Evolutionary conservation across 2,329 filamentous ascomycete species (phyloP), one percentile per base, ranked within the genome.

Genomic region (Aspergillus sp.): DNA sequence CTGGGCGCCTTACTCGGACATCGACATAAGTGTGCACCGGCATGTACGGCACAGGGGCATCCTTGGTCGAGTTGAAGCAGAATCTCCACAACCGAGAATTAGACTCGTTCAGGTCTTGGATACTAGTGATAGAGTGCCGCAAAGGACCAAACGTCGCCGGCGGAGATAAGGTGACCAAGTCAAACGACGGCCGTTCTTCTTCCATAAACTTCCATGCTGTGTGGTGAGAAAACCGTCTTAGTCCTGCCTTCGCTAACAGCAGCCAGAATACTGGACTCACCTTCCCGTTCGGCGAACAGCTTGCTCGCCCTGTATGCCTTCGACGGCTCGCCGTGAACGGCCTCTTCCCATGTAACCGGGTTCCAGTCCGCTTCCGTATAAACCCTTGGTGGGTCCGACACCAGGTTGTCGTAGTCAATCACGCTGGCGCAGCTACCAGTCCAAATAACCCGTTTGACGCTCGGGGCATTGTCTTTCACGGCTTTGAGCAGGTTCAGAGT

Each of bases 391-490:
- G 50, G 45, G 41, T 51, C 52, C 16, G 49, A 49, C 16, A 48
- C 44, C 11, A 55, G 45, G 16, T 44, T 22, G 22, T 43, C 49
- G 50, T 55, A 55, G 33, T 55, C 41, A 38, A 55, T 50, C 33
- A 55, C 49, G 13, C 49, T 49, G 19, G 49, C 53, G 42, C 52
- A 55, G 45, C 49, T 52, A n/a, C 52, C 46, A 16, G 52, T 52
- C 38, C 42, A 52, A 43, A 55, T 52, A 20, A 55, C 45, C 42
- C 52, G 45, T n/a, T 42, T 49, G 41, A 55, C 52, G 41, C 33
- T 49, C 3, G 49, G 52, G 19, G 52, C 52, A 55, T 55, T 22
- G 2, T 49, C 40, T 26, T 49, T 52, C 19, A 55, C 45, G 20
- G 36, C 36, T n/a, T n/a, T n/a, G 14, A 40, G 36, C 36, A 40